Base-by-base conservation (phyloP, 73 alveolate genomes). In the Paramecium biaurelia region DNA sequence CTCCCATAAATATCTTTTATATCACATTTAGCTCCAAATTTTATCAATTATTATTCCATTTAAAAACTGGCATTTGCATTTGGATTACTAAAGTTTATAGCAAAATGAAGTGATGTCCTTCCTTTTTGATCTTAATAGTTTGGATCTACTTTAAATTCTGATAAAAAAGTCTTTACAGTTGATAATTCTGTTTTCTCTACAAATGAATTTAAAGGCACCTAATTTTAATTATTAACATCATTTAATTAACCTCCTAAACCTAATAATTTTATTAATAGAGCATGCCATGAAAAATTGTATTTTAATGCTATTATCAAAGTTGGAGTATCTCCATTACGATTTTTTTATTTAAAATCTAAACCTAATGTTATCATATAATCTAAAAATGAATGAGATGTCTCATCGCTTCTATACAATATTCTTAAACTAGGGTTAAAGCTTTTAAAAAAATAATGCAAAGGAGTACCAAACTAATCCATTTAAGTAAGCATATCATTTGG, bases 61-160 rank as follows among this genome's bases (percentile, higher is more conserved):
- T 95, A 95, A 63, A 95, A 95, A 57, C 96, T 90, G 20, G 98
- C 98, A 92, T 95, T 93, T 14, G 98, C 97, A 30, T 95, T 76
- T 4, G 94, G 92, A 76, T 92, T 89, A 20, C 94, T 72, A 76
- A 57, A 72, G 47, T 95, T 95, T 70, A 95, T 84, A 4, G 98
- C 98, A 76, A 85, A 94, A 94, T 95, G 98, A 8, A 95, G 93
- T 23, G 94, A 58, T 12, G 93, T 92, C 58, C 98, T 35, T 43
- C 34, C 58, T 21, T 32, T 20, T 15, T 70, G 20, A 45, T 87
- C 88, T 26, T 28, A 41, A 28, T 10, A 87, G 37, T 57, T 70
- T 23, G 92, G 92, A 74, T 88, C 45, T 4, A 20, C 70, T 47
- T 93, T 88, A 58, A 88, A 49, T 21, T 92, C 58, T 30, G 32